Evolutionary conservation across 1,139 yeast genomes (phyloP), one percentile per base, ranked within the genome.

Genomic region (Scheffersomyces illinoinensis): DNA sequence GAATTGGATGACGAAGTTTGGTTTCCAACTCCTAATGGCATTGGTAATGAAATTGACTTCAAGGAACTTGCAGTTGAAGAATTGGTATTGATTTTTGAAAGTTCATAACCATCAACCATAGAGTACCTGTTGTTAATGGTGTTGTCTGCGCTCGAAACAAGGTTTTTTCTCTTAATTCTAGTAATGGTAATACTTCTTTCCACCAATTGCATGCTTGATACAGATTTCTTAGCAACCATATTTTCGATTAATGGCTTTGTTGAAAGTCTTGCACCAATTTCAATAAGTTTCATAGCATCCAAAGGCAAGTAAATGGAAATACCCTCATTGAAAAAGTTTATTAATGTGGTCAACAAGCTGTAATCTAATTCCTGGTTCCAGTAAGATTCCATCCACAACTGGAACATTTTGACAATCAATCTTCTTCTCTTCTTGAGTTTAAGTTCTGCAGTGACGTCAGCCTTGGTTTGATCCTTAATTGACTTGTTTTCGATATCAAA

Each of bases 301-400:
- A 87, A 74, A 0, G 93, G 95, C 59, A 89, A 76, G 59, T 73
- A 78, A 14, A 70, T 68, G 18, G 85, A 78, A 24, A 88, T 79
- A 19, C 89, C 91, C 72, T 90, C 95, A 71, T 90, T 90, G 69
- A 91, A 88, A 67, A 92, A 89, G 68, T 89, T 89, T 50, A 90
- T 80, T 67, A 92, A 75, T 0, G 92, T 87, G 12, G 95, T 86
- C 54, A 93, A 73, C 47, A 87, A 78, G 24, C 74, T 76, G 61
- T 83, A 84, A 69, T 92, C 97, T 17, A 76, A 67, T 47, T 83
- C 81, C 58, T 81, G 85, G 64, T 86, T 85, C 97, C 97, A 93
- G 70, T 89, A 92, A 57, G 95, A 88, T 72, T 91, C 96, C 73
- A 93, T 75, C 98, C 98, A 93, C 55, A 87, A 77, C 68, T 86